phyloP scores from a whole-genome alignment of 2,329 filamentous ascomycete genomes.

The Achaetomium macrosporum region DNA sequence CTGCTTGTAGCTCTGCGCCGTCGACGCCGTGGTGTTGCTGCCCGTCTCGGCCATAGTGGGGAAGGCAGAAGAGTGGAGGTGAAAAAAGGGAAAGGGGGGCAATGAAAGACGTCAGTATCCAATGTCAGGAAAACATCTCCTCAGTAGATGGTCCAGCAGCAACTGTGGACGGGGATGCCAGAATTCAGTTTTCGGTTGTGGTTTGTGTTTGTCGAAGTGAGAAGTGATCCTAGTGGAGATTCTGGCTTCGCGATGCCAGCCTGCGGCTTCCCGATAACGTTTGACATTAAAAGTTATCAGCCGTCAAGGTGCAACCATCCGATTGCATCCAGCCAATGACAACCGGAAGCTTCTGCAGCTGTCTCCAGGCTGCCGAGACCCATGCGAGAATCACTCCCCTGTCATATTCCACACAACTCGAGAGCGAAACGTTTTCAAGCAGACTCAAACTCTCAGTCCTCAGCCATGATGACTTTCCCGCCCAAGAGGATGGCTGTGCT shows the following conservation, averaged over 20 bases:
- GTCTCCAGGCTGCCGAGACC: slow-evolving; percentile 12
- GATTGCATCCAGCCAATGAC: slow-evolving; percentile 14
- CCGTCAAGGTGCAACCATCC: slow-evolving; percentile 12
- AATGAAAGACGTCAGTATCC: neutral
- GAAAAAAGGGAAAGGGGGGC: neutral
- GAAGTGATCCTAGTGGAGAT: slow-evolving; percentile 12
- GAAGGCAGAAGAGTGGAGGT: neutral
- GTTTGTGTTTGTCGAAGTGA: neutral
- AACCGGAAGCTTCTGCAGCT: neutral
- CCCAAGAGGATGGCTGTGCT: neutral
- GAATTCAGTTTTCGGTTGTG: neutral
- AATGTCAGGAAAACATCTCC: slow-evolving; percentile 5
- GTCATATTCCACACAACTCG: slow-evolving; percentile 4
- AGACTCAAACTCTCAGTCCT: neutral
- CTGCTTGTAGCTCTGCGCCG: slow-evolving; percentile 68
- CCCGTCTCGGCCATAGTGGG: slow-evolving; percentile 25
- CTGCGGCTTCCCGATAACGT: slow-evolving; percentile 12
- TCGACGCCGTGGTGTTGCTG: slow-evolving; percentile 4
- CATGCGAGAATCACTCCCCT: neutral
- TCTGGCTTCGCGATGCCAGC: slow-evolving; percentile 14
- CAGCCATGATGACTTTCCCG: neutral
- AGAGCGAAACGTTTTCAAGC: neutral
- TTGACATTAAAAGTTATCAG: neutral
- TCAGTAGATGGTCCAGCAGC: neutral
- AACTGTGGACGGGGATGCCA: neutral